Base-by-base conservation (phyloP, 352 stramenopile genomes). In the Nothophytophthora sp. region DNA sequence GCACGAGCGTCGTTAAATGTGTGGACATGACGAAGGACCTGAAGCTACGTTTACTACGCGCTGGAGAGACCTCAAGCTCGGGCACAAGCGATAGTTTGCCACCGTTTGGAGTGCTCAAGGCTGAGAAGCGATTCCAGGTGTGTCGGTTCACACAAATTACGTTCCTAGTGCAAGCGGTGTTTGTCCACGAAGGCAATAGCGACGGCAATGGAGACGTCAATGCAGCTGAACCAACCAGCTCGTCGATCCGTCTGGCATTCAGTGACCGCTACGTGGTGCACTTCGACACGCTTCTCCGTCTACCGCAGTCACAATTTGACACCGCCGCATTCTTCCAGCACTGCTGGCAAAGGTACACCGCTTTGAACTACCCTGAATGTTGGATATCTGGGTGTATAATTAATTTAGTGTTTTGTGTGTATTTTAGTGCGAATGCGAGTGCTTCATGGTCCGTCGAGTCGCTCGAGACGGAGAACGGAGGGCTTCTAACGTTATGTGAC, bases 81-180 rank as follows among this genome's bases (percentile, higher is more conserved):
- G 51, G 55, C 22, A 65, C 55, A 15, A 70, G 73, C 5, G 48
- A 48, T 13, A 78, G 45, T 18, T 55, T 94, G 10, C 60, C 66
- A 9, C 73, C 75, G 15, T 88, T 80, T 56, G 84, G 66, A 0
- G 65, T 75, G 10, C 65, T 91, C 58, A 86, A 81, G 55, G 68
- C 57, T 5, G 70, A 86, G 37, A 90, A 91, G 39, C 65, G 73
- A 0, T 91, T 91, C 37, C 73, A 73, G 13, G 30, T 92, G n/a
- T 73, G 75, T 44, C 70, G 68, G 9, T 94, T 92, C 25, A 65
- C 70, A 0, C 70, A 76, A 22, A 53, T 54, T 1, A 49, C 25
- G 10, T 90, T 94, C 48, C 56, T 66, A 33, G 79, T 90, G 16
- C 79, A 89, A 59, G 67, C 85, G 11, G 68, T 81, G 16, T 84